Percentiles rank a stretch among this genome's conserved stretches.
Conservation (phyloP, 2,329 filamentous ascomycete species). For the Cordyceps fumosorosea region DNA sequence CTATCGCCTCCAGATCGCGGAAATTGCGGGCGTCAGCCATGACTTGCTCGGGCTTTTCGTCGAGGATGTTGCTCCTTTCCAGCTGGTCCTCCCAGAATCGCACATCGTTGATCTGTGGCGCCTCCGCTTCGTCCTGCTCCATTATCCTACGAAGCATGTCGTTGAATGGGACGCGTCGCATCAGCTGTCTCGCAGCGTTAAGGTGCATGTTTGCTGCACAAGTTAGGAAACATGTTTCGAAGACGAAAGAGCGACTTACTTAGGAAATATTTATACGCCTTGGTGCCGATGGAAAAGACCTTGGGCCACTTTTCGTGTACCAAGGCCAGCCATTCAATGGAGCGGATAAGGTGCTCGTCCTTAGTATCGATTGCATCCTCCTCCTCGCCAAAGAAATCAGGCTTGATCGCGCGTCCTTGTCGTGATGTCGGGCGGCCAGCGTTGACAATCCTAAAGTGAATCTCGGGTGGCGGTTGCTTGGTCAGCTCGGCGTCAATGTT, state of each 20-base stretch:
- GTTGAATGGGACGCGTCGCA: slow-evolving; percentile 43
- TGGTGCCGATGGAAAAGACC: slow-evolving; percentile 60
- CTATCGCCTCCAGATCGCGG: slow-evolving; percentile 62
- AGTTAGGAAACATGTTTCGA: slow-evolving; percentile 2
- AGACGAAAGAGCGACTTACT: slow-evolving; percentile 49
- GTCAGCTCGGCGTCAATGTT: slow-evolving; percentile 21
- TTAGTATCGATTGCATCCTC: slow-evolving; percentile 47
- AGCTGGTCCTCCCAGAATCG: slow-evolving; percentile 35
- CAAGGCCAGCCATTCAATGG: slow-evolving; percentile 78
- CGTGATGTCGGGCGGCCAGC: slow-evolving; percentile 25
- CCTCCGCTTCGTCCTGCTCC: slow-evolving; percentile 27
- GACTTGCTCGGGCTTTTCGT: slow-evolving; percentile 36
- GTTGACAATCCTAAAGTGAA: slow-evolving; percentile 46
- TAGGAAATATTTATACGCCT: slow-evolving; percentile 77
- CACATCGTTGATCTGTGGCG: slow-evolving; percentile 31
- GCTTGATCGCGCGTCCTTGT: slow-evolving; percentile 57
- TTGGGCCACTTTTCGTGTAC: slow-evolving; percentile 66
- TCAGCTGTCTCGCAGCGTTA: slow-evolving; percentile 47
- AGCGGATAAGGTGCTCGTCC: slow-evolving; percentile 66
- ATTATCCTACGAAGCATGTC: slow-evolving; percentile 39
- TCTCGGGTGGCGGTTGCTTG: slow-evolving; percentile 32
- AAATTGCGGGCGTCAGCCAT: slow-evolving; percentile 53
- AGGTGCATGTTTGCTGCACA: slow-evolving; percentile 42
- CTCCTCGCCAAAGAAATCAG: slow-evolving; percentile 64
- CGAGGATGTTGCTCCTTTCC: slow-evolving; percentile 29